Evolutionary conservation across 2,329 filamentous ascomycete genomes (phyloP), one percentile per base, ranked within the genome.

Genomic region (Colletotrichum horii): DNA sequence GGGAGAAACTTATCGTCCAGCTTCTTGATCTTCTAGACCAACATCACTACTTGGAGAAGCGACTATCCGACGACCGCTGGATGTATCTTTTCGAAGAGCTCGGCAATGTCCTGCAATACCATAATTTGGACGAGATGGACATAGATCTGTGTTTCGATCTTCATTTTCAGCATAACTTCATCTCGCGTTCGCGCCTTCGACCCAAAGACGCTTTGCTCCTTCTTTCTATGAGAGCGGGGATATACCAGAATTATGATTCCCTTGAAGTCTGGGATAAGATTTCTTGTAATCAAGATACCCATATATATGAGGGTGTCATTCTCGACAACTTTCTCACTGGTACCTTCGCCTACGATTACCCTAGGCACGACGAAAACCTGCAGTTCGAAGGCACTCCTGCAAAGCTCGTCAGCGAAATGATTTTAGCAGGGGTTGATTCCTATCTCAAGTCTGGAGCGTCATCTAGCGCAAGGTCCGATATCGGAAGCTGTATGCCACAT

Each of bases 1-100:
- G 26, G 2, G 2, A n/a, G 2, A 26, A 48, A 0, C 43, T 48
- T 48, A 48, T 0, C 6, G 3, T 12, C 19, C 43, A 48, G 43
- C 43, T 48, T 48, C 11, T 11, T 14, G 43, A 6, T 6, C 43
- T 48, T 48, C 43, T 48, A 5, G 4, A 24, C 52, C 24, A 56
- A 5, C 19, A 56, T 56, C 52, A 56, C 24, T 56, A 48, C 43
- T 48, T 48, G 19, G 38, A 48, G 19, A 48, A 48, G 38, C 6
- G 38, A 48, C 2, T 48, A n/a, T 48, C 38, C 38, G 38, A 48
- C 19, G 38, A 48, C 38, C 38, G 38, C 7, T 48, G 19, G 38
- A 48, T 48, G 6, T 12, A 11, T 11, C 19, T 48, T 6, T 48
- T 48, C 38, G 19, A n/a, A 48, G 38, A 48, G 22, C 19, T 48